Evolutionary conservation across 108 stramenopile species (phyloP), one percentile per base, ranked within the genome.

Genomic region (Skeletonema menzelii): DNA sequence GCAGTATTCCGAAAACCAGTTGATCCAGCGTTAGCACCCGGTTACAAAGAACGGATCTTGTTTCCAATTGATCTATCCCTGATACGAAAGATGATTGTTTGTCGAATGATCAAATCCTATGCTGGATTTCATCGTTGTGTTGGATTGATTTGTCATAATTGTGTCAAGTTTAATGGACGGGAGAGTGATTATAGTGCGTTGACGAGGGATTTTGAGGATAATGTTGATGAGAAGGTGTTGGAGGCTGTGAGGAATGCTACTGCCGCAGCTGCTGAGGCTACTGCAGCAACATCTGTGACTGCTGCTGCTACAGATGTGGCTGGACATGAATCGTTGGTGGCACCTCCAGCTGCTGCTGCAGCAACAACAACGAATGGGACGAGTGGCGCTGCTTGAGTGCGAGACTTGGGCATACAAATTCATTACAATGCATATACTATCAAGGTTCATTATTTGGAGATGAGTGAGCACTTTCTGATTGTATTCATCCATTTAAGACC

Each of bases 1-100:
- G 63, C 82, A 30, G 94, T 95, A 15, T 95, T 95, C 82, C 85
- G 90, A 13, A 87, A 86, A 35, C 87, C 91, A 14, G 94, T 95
- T 46, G 82, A 88, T 61, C 84, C 85, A 10, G 69, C 78, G 20
- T 87, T 88, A 40, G 94, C 94, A 34, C 93, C 94, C 10, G 94
- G 91, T 8, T 95, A 95, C 58, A 69, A 65, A 4, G 90, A 92
- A 15, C 83, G 94, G 0, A 95, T 95, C 27, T 38, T 53, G 5
- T 92, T 92, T 70, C 91, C 91, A 6, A 92, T 92, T 60, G 94
- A 95, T 67, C 66, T 95, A 3, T 79, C 80, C 32, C 63, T 95
- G 26, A 77, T 92, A 30, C 85, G 89, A 30, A 92, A 92, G 77
- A 80, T 95, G 77, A 87, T 95, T 57, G 71, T 82, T 2, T 57